Evolutionary conservation across 345 rosid genomes (phyloP), one percentile per base, ranked within the genome.

Genomic region (Pistacia vera): DNA sequence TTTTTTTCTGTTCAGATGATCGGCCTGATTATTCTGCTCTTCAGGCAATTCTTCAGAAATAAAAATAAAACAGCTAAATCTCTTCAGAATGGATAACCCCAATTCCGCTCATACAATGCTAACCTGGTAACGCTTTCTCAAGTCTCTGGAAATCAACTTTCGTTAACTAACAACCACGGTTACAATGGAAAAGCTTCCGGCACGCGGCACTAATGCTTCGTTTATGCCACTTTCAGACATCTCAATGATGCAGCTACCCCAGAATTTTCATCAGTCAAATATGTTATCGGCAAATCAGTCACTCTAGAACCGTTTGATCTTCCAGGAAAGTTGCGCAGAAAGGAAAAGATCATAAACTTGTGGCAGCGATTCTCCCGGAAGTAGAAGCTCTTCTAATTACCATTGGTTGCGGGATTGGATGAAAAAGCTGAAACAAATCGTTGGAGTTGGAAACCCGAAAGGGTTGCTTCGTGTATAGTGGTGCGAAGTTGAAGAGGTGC

Each of bases 221-320:
- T 83, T 66, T 80, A 77, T 0, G 81, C 87, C 73, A 88, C 90
- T 8, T 86, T 86, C 71, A 83, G 85, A 66, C n/a, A 69, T 86
- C 68, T 46, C 1, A 68, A 55, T 1, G 82, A 80, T 12, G 20
- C 75, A 12, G 33, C 68, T 8, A n/a, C 79, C 70, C 22, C 75
- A 54, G 63, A 59, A 65, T 17, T 36, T 28, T 66, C 74, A 14
- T 54, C 81, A 33, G 9, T 25, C 10, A 30, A 55, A 44, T 83
- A 80, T 77, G 66, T 66, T 11, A 58, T 78, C 2, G 85, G 86
- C 17, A 75, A 85, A 73, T 35, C 67, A 12, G 80, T 88, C 69
- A 80, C 64, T 79, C 81, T 85, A 9, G 92, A 88, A 63, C 87
- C 87, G 36, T 86, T 86, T 25, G 82, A 80, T 79, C 72, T 81